phyloP scores from a whole-genome alignment of 208 protist species.

The Trypanosoma scelopori region DNA sequence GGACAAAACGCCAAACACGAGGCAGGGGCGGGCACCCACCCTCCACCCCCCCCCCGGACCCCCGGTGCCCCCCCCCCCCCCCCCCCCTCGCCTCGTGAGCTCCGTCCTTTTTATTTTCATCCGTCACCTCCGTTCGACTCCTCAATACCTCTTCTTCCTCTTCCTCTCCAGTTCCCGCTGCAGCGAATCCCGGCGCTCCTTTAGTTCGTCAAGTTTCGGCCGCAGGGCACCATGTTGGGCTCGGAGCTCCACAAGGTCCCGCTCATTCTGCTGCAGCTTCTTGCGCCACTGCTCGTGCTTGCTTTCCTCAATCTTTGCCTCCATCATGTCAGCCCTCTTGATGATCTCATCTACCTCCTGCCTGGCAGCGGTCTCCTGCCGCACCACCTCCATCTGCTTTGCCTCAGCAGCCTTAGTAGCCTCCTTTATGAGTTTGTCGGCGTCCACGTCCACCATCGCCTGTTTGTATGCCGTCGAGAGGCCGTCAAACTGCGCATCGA shows the following conservation, averaged over 20 bases:
- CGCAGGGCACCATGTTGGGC: slow-evolving; percentile 13
- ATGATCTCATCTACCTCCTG: slow-evolving; percentile 18
- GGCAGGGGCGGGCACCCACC: too few species aligned
- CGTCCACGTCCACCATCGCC: slow-evolving; percentile 29
- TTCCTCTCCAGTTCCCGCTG: slow-evolving; percentile 27
- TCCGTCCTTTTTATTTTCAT: slow-evolving; percentile 4
- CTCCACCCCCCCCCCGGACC: too few species aligned
- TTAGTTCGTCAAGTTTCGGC: slow-evolving; percentile 37
- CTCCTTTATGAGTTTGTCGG: slow-evolving; percentile 33
- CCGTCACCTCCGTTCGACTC: too few species aligned
- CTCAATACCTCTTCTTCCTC: slow-evolving; percentile 16
- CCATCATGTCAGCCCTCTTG: slow-evolving; percentile 42
- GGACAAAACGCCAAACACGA: too few species aligned
- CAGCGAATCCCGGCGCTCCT: slow-evolving; percentile 41
- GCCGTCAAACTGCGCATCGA: slow-evolving; percentile 27
- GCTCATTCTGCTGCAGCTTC: slow-evolving; percentile 16
- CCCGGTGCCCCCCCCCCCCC: too few species aligned
- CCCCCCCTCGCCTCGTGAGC: not conserved
- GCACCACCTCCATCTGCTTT: slow-evolving; percentile 19
- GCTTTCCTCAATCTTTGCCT: slow-evolving; percentile 36
- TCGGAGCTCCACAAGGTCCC: slow-evolving; percentile 10
- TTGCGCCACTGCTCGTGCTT: slow-evolving; percentile 31
- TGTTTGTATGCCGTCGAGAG: slow-evolving; percentile 23
- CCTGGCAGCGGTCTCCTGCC: slow-evolving; percentile 22
- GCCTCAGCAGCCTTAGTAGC: slow-evolving; percentile 26